Evolutionary conservation across 1,284 basidiomycete genomes (phyloP), one percentile per base, ranked within the genome.

Genomic region (Abortiporus biennis): DNA sequence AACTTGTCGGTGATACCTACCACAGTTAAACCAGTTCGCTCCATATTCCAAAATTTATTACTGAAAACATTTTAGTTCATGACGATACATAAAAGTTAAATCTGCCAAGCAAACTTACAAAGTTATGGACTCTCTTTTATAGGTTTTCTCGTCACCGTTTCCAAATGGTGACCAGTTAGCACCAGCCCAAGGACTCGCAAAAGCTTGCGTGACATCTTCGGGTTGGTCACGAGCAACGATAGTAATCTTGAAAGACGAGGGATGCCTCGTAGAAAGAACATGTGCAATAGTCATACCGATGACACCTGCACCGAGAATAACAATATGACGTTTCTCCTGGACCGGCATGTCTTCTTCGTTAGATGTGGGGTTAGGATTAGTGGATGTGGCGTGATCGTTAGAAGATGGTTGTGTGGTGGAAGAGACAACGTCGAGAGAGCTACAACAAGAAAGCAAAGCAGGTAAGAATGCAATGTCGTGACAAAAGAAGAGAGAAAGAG

Each of bases 101-200:
- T n/a, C n/a, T 3, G 12, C 22, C 6, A 6, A 9, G 17, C 17
- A 15, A 24, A 47, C 71, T 59, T 47, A 76, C 73, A 71, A 72
- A 20, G 71, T 65, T 47, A 56, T 35, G 45, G 55, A 54, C 54
- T 79, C 76, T 58, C 68, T 67, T 23, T 57, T 52, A 34, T 63
- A 54, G 15, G 58, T 57, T 34, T 63, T 59, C 40, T 52, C 58
- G 38, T 71, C 61, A 31, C 58, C 63, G 17, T 57, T 16, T 4
- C 9, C 54, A 6, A 77, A 73, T 3, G 81, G 78, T 13, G 73
- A 72, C 79, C 80, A 85, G 57, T 81, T 80, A 27, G 80, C 80
- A 16, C 82, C 81, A 29, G 84, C 83, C 76, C 85, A 87, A 0
- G 85, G 84, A 45, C 71, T 75, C 0, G 84, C 75, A 59, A 83